Base-by-base conservation (phyloP, 768 basidiomycete species). In the Lanmaoa rubissima region DNA sequence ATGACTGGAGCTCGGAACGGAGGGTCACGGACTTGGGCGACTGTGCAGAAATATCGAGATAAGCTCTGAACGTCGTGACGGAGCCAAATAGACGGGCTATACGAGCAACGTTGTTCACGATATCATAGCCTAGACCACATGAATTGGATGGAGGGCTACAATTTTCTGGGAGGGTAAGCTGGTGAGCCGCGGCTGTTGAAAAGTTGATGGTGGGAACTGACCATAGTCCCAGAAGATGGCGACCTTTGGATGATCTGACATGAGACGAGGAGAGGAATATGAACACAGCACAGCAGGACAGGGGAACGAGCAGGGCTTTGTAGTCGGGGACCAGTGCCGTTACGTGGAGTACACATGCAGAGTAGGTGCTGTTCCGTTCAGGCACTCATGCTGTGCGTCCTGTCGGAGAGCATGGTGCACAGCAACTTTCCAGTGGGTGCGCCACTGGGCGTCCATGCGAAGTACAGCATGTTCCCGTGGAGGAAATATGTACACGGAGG, bases 31-130 rank as follows among this genome's bases (percentile, higher is more conserved):
- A 74, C 60, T 76, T 74, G 34, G 68, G 35, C 1, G 69, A 63
- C 60, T 72, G 71, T 2, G 78, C 74, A 11, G 81, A 73, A 19
- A 79, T 57, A 58, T 83, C 78, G 39, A 81, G 66, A 65, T 85
- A 85, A 8, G 81, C 82, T 60, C 78, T 82, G 71, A 85, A 83
- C 0, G 74, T 65, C 7, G 73, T 78, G 4, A 82, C 71, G 53
- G 68, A 73, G 40, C 83, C 83, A 61, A 76, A 81, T 5, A 71
- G 53, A 48, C 78, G 76, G 3, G 80, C 78, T n/a, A 82, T 59
- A 19, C 69, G 67, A 26, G 76, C 71, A 7, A 84, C 76, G 44
- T 73, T 76, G 56, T 78, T 72, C 4, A 76, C 76, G 19, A 81
- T 68, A 17, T 72, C 68, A 58, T 75, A 77, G 12, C 79, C 77